Conservation (phyloP, 495 filamentous ascomycete species). For the Xylaria telfairii region DNA sequence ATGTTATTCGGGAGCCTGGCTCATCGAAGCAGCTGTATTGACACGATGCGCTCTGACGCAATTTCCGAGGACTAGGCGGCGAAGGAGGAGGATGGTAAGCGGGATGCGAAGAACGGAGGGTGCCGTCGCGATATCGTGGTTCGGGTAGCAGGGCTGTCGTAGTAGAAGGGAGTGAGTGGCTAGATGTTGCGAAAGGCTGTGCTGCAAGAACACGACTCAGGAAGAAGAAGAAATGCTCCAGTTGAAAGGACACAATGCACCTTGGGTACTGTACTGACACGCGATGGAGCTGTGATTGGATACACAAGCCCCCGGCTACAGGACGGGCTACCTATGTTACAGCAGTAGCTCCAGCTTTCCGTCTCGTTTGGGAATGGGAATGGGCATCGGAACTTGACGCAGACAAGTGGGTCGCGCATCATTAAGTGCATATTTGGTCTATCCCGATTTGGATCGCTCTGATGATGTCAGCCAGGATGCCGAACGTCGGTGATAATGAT, state of each 20-base stretch:
- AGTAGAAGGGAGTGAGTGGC: not conserved
- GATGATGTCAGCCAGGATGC: constrained; percentile 22
- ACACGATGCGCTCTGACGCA: constrained; percentile 26
- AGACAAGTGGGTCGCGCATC: not conserved
- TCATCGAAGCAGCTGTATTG: constrained; percentile 28
- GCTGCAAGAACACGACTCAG: not conserved
- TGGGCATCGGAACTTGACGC: not conserved
- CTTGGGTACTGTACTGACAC: constrained; percentile 26
- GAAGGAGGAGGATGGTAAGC: not conserved
- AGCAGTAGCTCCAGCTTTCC: constrained; percentile 17
- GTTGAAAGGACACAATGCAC: constrained; percentile 47
- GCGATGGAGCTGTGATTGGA: constrained; percentile 44
- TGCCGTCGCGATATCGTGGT: not conserved
- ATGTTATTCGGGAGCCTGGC: constrained; percentile 33
- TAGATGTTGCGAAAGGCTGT: not conserved
- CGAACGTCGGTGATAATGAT: constrained; percentile 17
- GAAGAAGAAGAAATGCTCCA: constrained; percentile 6
- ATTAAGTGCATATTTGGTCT: constrained; percentile 20
- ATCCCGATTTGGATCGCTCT: not conserved
- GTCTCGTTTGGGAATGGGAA: constrained; percentile 15
- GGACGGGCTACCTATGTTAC: not conserved
- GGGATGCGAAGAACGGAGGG: not conserved
- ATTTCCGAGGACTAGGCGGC: not conserved
- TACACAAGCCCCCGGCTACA: not conserved
- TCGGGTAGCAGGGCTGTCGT: not conserved